Conservation (phyloP, 1,139 yeast species). For the Taphrina betulina region DNA sequence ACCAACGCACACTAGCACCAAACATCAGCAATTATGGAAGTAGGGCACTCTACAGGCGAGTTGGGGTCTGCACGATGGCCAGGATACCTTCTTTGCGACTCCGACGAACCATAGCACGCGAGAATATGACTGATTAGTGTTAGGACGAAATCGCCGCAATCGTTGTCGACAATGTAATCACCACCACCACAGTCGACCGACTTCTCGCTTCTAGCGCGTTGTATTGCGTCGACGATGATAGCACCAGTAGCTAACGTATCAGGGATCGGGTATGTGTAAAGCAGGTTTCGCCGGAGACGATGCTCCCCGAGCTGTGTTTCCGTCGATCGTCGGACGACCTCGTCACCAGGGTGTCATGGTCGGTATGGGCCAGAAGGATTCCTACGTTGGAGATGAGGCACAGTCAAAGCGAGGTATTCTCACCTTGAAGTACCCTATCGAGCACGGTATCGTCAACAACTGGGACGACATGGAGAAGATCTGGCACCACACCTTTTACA, state of each 20-base stretch:
- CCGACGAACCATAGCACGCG: no score
- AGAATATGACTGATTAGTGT: conserved; percentile 1
- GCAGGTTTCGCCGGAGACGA: conserved; percentile 99
- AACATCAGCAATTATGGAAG: conserved; percentile 22
- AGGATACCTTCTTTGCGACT: no score
- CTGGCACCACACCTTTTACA: conserved; percentile 98
- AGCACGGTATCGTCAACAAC: conserved; percentile 99
- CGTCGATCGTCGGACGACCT: conserved; percentile 99
- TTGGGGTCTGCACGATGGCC: no score
- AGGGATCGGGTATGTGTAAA: conserved; percentile 32
- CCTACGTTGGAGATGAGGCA: conserved; percentile 99
- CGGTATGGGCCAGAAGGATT: conserved; percentile 99
- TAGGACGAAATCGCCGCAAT: conserved; percentile 33
- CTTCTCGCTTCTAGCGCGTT: no score
- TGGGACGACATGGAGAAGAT: conserved; percentile 99
- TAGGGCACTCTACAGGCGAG: no score
- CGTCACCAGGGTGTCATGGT: conserved; percentile 91
- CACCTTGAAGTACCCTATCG: conserved; percentile 97
- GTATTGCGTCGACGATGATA: no score
- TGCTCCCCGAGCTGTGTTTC: conserved; percentile 99
- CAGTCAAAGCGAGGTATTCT: conserved; percentile 99
- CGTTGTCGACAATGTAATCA: conserved; percentile 33
- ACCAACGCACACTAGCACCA: conserved; percentile 7
- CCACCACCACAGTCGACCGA: background rate
- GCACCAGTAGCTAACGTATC: conserved; percentile 1